Base-by-base conservation (phyloP, 148 eudicot species). In the Dysphania ambrosioides region DNA sequence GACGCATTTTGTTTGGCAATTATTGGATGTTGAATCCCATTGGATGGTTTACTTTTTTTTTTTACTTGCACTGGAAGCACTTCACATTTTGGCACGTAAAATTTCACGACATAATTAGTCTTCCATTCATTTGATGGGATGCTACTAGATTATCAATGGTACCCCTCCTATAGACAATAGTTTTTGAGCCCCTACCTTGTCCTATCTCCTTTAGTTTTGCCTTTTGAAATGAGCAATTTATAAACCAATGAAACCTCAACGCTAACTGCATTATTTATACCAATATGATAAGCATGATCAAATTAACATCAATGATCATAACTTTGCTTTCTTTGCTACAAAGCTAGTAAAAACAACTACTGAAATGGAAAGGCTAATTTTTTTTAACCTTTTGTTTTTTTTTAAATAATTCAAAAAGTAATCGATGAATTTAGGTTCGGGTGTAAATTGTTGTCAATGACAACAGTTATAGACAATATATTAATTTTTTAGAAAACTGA, bases 201-300 rank as follows among this genome's bases (percentile, higher is more conserved):
- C 64, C 7, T 35, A 56, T 71, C 73, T 19, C 60, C 26, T 72
- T 72, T 57, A 35, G 0, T 40, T 72, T 32, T 51, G 42, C 2
- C 41, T 71, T 72, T 38, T 3, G 57, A n/a, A 58, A 23, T 15
- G 21, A 72, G 38, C 57, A 35, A 58, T 56, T 36, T 23, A 35
- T 58, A 66, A 72, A 11, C 66, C 40, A 71, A 53, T 71, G 16
- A 59, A 35, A 57, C 53, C 35, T 58, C 63, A 36, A 57, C 16
- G 66, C 40, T 36, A 13, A 30, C 23, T 49, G 27, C 57, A 35
- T 72, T 57, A 16, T 57, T 35, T 36, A 26, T 38, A 35, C 66
- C 66, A 72, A 58, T 63, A 27, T 58, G 66, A 51, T 70, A 70
- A 70, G 72, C 72, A 49, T 70, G 59, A 70, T 70, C 40, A 68